phyloP scores from a whole-genome alignment of 805 yeast genomes.

The Dipodascus albidus region DNA sequence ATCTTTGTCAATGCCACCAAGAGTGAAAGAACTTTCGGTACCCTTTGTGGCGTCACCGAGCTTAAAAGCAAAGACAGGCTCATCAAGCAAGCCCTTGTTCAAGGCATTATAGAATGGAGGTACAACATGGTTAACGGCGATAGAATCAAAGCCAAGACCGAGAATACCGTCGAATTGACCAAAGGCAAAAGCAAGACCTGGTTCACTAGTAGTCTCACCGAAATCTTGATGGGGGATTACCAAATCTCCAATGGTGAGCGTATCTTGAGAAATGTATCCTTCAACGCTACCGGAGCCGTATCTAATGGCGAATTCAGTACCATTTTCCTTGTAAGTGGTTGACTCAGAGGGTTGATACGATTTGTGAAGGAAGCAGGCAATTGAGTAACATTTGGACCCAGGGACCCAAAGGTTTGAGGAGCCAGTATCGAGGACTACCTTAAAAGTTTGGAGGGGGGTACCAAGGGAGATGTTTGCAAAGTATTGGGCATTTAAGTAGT shows the following conservation, averaged over 20 bases:
- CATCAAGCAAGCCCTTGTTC: slow-evolving; percentile 67
- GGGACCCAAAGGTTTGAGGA: slow-evolving; percentile 98
- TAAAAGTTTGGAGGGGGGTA: slow-evolving; percentile 86
- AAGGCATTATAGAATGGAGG: slow-evolving; percentile 94
- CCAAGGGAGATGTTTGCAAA: slow-evolving; percentile 86
- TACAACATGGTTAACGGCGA: slow-evolving; percentile 77
- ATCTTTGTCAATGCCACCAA: slow-evolving; percentile 83
- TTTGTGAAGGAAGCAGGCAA: slow-evolving; percentile 90
- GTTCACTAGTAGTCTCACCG: slow-evolving; percentile 95
- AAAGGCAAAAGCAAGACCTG: slow-evolving; percentile 95
- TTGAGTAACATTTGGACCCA: slow-evolving; percentile 72
- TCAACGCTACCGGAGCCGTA: slow-evolving; percentile 91
- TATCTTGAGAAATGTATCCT: slow-evolving; percentile 86
- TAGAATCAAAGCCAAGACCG: slow-evolving; percentile 88
- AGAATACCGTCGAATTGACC: slow-evolving; percentile 97
- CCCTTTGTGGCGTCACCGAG: slow-evolving; percentile 66
- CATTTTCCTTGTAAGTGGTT: slow-evolving; percentile 78
- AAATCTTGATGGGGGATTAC: slow-evolving; percentile 81
- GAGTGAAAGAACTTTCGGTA: slow-evolving; percentile 76
- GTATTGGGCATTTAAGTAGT: slow-evolving; percentile 93
- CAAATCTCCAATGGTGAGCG: slow-evolving; percentile 71
- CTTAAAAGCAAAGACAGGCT: slow-evolving; percentile 79
- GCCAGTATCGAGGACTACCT: slow-evolving; percentile 93
- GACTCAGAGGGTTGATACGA: slow-evolving; percentile 81
- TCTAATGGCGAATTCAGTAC: slow-evolving; percentile 71